Conservation (phyloP, 2,329 filamentous ascomycete species). For the Sporothrix euskadiensis region DNA sequence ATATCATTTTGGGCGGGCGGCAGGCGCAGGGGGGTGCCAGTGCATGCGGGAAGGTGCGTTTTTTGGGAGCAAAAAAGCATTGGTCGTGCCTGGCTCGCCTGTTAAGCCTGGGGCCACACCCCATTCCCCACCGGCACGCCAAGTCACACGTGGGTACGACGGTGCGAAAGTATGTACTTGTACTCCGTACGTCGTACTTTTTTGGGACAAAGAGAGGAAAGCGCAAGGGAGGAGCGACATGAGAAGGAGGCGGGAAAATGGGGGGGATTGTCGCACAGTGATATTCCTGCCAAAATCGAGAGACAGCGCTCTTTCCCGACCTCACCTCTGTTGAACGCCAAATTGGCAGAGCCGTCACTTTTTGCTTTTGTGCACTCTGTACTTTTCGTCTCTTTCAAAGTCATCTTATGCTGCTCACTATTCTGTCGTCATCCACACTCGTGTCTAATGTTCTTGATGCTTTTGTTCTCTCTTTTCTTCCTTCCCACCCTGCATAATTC, state of each 20-base stretch:
- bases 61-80: neutral
- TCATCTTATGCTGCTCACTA: neutral
- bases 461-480: neutral
- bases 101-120: neutral
- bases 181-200: neutral
- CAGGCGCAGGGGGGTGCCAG: neutral
- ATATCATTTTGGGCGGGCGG: neutral
- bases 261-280: neutral
- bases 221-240: neutral
- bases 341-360: neutral
- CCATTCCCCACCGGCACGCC: slow-evolving; percentile 21
- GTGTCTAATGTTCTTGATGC: neutral
- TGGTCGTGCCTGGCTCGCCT: neutral
- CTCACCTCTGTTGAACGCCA: neutral
- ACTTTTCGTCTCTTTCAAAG: neutral
- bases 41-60: slow-evolving; percentile 19
- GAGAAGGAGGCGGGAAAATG: neutral
- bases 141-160: slow-evolving; percentile 14
- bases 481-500: slow-evolving; percentile 13
- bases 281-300: neutral
- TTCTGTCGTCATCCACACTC: neutral
- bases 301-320: neutral
- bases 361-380: neutral
- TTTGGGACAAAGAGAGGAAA: neutral
- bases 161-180: too few species aligned